Percentiles rank a stretch among this genome's conserved stretches.
These are phyloP conservation scores for Oryza rufipogon DNA, from an alignment of 176 grass and related monocot species.

Conservation along the genomic window DNA sequence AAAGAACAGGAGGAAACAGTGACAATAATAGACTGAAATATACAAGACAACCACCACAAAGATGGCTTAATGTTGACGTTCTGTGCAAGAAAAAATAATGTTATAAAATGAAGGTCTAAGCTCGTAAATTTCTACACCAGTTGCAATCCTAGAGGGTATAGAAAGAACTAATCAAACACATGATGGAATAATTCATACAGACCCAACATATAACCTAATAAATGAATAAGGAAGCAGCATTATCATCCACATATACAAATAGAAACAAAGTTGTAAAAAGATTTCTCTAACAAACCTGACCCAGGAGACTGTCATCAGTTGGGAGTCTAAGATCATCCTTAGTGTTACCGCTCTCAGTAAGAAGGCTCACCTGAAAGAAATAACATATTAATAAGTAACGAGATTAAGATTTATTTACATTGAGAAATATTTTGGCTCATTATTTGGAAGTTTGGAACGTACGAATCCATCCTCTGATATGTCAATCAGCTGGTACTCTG, in stretches of 20 bases:
- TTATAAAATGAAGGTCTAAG: neutral
- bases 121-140: neutral
- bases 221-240: slow-evolving; percentile 1
- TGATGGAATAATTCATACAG: neutral
- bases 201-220: slow-evolving; percentile 15
- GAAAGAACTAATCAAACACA: neutral
- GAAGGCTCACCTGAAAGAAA: slow-evolving; percentile 78
- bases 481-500: slow-evolving; percentile 93
- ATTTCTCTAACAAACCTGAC: slow-evolving; percentile 54
- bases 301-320: slow-evolving; percentile 73
- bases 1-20: neutral
- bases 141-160: neutral
- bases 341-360: slow-evolving; percentile 76
- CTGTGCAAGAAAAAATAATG: neutral
- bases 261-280: slow-evolving; percentile 25
- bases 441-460: slow-evolving; percentile 26
- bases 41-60: neutral
- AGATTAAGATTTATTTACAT: neutral
- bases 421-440: neutral
- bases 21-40: neutral
- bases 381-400: neutral
- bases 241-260: neutral
- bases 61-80: neutral
- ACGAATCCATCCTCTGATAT: slow-evolving; percentile 99
- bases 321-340: slow-evolving; percentile 96